Evolutionary conservation across 352 stramenopile genomes (phyloP).

Genomic region (Pythium plurisporium): DNA sequence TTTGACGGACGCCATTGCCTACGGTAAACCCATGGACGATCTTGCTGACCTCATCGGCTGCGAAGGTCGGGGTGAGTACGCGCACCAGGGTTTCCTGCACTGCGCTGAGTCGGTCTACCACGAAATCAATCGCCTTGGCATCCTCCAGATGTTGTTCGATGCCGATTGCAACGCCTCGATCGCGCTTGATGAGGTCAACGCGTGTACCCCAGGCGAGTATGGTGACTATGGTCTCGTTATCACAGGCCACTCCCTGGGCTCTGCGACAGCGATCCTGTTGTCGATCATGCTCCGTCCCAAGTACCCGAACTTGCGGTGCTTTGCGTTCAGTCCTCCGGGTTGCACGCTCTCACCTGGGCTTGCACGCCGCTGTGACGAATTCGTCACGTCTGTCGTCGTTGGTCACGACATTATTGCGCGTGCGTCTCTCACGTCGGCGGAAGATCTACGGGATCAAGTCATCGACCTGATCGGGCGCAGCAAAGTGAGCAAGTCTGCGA

Average conservation of each 20-base stretch:
- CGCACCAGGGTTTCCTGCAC: conserved; percentile 80
- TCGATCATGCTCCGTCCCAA: conserved; percentile 74
- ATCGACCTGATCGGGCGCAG: conserved; percentile 81
- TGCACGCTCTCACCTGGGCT: conserved; percentile 74
- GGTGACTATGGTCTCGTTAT: conserved; percentile 66
- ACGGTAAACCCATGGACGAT: conserved; percentile 71
- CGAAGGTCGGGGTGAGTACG: conserved; percentile 64
- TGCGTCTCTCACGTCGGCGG: conserved; percentile 67
- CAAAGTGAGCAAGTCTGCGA: conserved; percentile 81
- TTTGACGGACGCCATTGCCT: conserved; percentile 81
- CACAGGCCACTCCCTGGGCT: conserved; percentile 81
- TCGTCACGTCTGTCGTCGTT: conserved; percentile 76
- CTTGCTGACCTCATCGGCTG: conserved; percentile 61
- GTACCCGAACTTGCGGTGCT: conserved; percentile 75
- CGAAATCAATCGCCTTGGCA: conserved; percentile 61
- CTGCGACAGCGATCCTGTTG: conserved; percentile 65
- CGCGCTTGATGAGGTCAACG: conserved; percentile 50
- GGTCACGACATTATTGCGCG: conserved; percentile 83
- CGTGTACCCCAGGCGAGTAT: conserved; percentile 56
- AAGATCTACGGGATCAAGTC: conserved; percentile 75
- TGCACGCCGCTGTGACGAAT: conserved; percentile 49
- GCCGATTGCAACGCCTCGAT: conserved; percentile 41
- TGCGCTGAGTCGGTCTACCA: conserved; percentile 70
- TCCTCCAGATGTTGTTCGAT: conserved; percentile 87
- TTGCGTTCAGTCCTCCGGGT: conserved; percentile 74